Base-by-base conservation (phyloP, 352 stramenopile genomes). In the Thalassiosira exigua region DNA sequence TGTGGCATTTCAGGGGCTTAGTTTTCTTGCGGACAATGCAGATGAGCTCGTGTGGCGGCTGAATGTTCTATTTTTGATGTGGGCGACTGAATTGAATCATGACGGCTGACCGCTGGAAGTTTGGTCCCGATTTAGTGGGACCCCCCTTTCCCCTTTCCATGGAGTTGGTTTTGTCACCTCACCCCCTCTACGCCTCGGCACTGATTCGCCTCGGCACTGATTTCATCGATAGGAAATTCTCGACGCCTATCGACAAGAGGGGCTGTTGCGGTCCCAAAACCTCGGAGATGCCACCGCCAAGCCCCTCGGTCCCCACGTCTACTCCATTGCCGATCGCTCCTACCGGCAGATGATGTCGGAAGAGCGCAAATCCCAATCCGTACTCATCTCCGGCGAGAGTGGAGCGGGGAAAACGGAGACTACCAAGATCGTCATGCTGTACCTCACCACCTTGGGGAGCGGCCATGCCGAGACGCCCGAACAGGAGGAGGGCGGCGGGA, bases 391-490 rank as follows among this genome's bases (percentile, higher is more conserved):
- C 1, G 93, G 93, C 39, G 93, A 96, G 81, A 93, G 80, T 30
- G 93, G 93, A 24, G 93, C 93, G 11, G 93, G 93, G 27, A 99
- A 99, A 85, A 99, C 96, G 4, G 97, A 99, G 89, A 98, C 96
- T 4, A 98, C 96, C 26, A 99, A 99, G 82, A 93, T 95, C 84
- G 92, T 96, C 51, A 94, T 96, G 84, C 85, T 92, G 12, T 96
- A 93, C 69, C 75, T 95, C 3, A 94, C 91, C 27, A 95, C 87
- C 0, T 68, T 92, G 58, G 89, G 89, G 66, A 81, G 69, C 54
- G 48, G 42, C 26, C 26, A 21, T 14, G 29, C 41, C 17, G 26
- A 56, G 36, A 65, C 12, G 26, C 59, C 57, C 4, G 42, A 67
- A 21, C 52, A 24, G 41, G 42, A 67, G 26, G 59, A 24, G 41